These are phyloP conservation scores for Leptomonas seymouri DNA, from an alignment of 208 protist species.

Conservation along the genomic window DNA sequence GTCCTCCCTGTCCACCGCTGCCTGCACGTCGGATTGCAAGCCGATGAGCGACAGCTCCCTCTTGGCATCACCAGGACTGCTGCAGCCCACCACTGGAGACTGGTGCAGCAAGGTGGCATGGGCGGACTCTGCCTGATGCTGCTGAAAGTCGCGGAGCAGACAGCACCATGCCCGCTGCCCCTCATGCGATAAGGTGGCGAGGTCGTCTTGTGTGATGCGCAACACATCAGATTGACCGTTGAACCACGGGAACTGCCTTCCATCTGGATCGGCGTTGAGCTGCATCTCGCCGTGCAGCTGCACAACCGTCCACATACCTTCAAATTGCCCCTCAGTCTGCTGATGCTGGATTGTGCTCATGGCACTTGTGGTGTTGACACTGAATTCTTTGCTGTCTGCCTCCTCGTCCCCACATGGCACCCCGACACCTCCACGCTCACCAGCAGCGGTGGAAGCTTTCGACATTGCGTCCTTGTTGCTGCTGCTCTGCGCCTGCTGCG, in stretches of 20 bases:
- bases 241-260: constrained; percentile 43
- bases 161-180: constrained; percentile 5
- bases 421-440: background rate
- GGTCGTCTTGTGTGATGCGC: constrained; percentile 9
- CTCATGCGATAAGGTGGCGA: constrained; percentile 1
- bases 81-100: constrained; percentile 18
- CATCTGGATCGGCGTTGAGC: constrained; percentile 37
- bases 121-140: background rate
- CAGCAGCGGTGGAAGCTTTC: background rate
- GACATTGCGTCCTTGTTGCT: background rate
- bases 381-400: background rate
- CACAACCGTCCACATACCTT: constrained; percentile 38
- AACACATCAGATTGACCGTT: constrained; percentile 10
- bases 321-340: constrained; percentile 2
- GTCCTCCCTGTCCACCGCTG: constrained; percentile 1
- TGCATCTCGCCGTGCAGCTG: constrained; percentile 40
- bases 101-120: constrained; percentile 9
- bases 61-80: constrained; percentile 14
- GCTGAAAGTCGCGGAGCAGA: constrained; percentile 8
- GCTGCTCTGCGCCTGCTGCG: background rate
- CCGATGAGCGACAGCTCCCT: constrained; percentile 4
- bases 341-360: constrained; percentile 6
- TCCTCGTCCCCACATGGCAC: too few species aligned
- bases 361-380: constrained; percentile 4
- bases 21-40: constrained; percentile 15